Base-by-base conservation (phyloP, 805 yeast species). In the Candida chauliodis region DNA sequence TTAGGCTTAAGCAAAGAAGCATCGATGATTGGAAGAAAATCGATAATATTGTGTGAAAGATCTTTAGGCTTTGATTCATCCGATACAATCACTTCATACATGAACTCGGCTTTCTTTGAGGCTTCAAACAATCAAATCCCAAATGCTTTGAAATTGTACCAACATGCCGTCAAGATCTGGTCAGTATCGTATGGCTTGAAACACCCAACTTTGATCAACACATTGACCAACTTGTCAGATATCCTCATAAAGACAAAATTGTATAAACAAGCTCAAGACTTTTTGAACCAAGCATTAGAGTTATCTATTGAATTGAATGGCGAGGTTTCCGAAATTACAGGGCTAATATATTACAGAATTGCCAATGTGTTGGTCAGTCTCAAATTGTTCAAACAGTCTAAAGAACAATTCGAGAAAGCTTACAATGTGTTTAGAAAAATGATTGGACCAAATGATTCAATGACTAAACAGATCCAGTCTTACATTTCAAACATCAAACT, bases 41-140 rank as follows among this genome's bases (percentile, higher is more conserved):
- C 96, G 2, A 73, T 79, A 44, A 66, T 78, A 27, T 77, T 89
- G 44, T 71, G 81, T 43, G 98, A 91, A 69, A 79, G 98, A 63
- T 72, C 80, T 9, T 59, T 69, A 36, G 99, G 99, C 44, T 59
- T 79, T 45, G 98, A 91, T 55, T 76, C 93, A 10, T 76, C 75
- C 51, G 91, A 88, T 46, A 75, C 90, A 18, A 59, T 87, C 26
- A 73, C 87, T 47, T 69, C 86, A 28, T 76, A 83, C 56, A 71
- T 81, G 50, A 88, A 87, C 60, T 65, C 90, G 48, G 95, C 93
- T 1, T 75, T 71, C 52, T 73, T 75, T 52, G 96, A 90, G 59
- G 65, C 78, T 28, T 63, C 76, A 8, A 75, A 76, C 47, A 77
- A 77, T 24, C 76, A 79, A 49, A 63, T 76, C 27, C 61, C 69